A percentile compares a stretch with the other conserved stretches of the same genome.
Conservation (phyloP, 139 green algal genomes). For the Chlamydomonas sp. region DNA sequence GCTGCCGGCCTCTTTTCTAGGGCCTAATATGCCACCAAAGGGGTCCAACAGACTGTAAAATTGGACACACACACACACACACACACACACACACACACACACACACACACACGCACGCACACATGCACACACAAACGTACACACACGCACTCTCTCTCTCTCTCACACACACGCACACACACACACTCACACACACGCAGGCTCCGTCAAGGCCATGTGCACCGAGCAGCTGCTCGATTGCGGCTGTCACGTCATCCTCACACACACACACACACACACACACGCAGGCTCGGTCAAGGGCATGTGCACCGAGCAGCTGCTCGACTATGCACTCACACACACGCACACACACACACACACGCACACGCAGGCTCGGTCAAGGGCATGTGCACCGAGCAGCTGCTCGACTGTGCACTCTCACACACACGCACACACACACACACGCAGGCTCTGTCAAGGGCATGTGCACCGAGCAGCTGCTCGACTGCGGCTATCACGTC, state of each 20-base stretch:
- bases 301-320: neutral
- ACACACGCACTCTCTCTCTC: too few species aligned
- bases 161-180: neutral
- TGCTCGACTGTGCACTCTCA: too few species aligned
- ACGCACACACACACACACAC: neutral
- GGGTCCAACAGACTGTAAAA: too few species aligned
- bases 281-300: slow-evolving; percentile 27
- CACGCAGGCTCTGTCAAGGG: neutral
- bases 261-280: neutral
- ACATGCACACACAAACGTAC: neutral
- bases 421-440: neutral
- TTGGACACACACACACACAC: neutral
- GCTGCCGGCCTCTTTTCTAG: too few species aligned
- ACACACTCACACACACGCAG: neutral
- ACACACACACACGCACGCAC: neutral
- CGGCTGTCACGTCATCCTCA: neutral
- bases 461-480: slow-evolving; percentile 42
- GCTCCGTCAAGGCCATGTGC: neutral
- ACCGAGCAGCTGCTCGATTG: neutral
- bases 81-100: neutral
- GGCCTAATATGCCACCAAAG: too few species aligned
- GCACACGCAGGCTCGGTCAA: neutral
- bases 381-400: too few species aligned
- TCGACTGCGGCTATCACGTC: slow-evolving; percentile 55
- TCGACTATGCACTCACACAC: neutral